A percentile compares a stretch with the other conserved stretches of the same genome.
These are phyloP conservation scores for Eudorina sp. DNA, from an alignment of 139 green algal genomes.

Conservation along the genomic window DNA sequence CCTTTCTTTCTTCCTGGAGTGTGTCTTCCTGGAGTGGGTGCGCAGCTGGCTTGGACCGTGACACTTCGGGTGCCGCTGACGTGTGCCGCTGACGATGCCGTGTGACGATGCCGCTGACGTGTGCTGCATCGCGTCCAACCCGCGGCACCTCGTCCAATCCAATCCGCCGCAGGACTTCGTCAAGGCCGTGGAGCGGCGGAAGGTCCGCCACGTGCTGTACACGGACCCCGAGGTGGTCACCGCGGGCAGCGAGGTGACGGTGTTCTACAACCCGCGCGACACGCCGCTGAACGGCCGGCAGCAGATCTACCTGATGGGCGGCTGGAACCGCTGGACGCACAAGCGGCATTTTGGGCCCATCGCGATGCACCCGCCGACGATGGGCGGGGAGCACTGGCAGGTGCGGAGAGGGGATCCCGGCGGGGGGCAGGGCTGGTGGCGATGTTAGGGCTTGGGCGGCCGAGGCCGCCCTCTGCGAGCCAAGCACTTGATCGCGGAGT, in stretches of 20 bases:
- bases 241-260: constrained; percentile 79
- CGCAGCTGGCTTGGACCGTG: too few relatives aligned
- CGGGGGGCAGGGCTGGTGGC: too few relatives aligned
- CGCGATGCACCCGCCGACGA: constrained; percentile 71
- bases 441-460: too few relatives aligned
- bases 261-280: constrained; percentile 95
- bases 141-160: too few relatives aligned
- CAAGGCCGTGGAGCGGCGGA: constrained; percentile 66
- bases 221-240: constrained; percentile 80
- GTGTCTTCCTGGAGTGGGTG: too few relatives aligned
- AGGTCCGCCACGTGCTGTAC: constrained; percentile 89
- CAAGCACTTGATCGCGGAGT: too few relatives aligned
- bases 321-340: constrained; percentile 92
- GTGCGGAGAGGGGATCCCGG: constrained; percentile 22
- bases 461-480: too few relatives aligned
- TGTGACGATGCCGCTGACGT: too few relatives aligned
- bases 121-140: too few relatives aligned
- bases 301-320: constrained; percentile 85
- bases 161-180: constrained; percentile 63
- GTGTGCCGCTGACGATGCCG: too few relatives aligned
- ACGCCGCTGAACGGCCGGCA: constrained; percentile 87
- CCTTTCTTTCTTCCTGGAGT: too few relatives aligned
- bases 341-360: constrained; percentile 66
- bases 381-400: constrained; percentile 62
- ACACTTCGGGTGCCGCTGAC: too few relatives aligned